Percentiles rank a stretch among this genome's conserved stretches.
Evolutionary conservation across 2,329 filamentous ascomycete species (phyloP).

Genomic region (Raffaelea arxii): DNA sequence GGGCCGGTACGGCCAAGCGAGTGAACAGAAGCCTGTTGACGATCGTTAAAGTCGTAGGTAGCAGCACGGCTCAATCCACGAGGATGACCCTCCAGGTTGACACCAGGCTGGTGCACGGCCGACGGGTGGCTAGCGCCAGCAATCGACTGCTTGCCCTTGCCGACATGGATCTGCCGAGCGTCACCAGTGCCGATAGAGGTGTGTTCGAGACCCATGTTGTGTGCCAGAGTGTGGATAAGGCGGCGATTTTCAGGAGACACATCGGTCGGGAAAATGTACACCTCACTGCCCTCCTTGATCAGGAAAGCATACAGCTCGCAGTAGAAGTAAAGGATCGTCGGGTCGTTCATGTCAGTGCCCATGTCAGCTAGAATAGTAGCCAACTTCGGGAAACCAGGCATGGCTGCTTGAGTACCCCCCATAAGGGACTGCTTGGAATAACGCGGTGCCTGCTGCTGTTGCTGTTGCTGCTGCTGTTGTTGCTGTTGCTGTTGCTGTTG

Average conservation of each 20-base stretch:
- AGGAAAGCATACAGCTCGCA: conserved; percentile 84
- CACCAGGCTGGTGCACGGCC: conserved; percentile 53
- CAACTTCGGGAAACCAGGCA: too few species aligned
- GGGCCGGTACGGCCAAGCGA: conserved; percentile 72
- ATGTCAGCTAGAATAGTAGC: too few species aligned
- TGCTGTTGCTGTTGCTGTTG: too few species aligned
- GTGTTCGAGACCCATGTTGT: conserved; percentile 89
- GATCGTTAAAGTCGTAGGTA: conserved; percentile 88
- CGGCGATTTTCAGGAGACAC: conserved; percentile 77
- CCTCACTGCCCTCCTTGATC: conserved; percentile 59
- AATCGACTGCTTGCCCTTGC: conserved; percentile 51
- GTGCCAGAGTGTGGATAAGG: conserved; percentile 86
- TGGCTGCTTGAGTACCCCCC: too few species aligned
- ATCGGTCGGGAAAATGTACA: conserved; percentile 72
- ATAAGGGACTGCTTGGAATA: too few species aligned
- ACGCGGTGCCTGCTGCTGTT: too few species aligned
- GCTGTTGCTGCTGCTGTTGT: too few species aligned
- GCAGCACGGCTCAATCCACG: conserved; percentile 84
- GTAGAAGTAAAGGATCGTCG: conserved; percentile 77
- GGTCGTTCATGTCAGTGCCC: conserved; percentile 81
- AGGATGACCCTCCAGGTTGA: conserved; percentile 66
- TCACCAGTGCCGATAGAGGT: conserved; percentile 82
- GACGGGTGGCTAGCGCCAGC: conserved; percentile 26
- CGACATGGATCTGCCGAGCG: conserved; percentile 82
- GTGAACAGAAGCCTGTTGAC: conserved; percentile 34